Evolutionary conservation across 257 asterid species (phyloP).

Genomic region (Penstemon barbatus): DNA sequence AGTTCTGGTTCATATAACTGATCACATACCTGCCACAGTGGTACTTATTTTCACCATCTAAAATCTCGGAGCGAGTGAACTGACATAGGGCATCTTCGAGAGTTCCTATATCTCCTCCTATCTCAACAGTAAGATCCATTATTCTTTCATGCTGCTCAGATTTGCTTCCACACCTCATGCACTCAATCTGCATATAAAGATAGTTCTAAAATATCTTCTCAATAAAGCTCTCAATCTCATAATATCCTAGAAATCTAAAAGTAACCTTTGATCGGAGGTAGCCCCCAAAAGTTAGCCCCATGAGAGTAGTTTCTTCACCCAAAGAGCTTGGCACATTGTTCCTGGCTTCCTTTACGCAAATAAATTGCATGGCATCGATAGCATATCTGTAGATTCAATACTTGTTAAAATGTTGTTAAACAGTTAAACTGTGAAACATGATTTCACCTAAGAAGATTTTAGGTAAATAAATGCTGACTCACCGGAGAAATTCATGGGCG

Average conservation of each 20-base stretch:
- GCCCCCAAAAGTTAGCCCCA: conserved; percentile 90
- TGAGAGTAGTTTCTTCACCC: conserved; percentile 66
- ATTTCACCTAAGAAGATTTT: conserved; percentile 10
- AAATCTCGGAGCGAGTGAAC: conserved; percentile 66
- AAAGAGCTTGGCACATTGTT: conserved; percentile 42
- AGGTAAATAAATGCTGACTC: conserved; percentile 25
- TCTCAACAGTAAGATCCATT: conserved; percentile 92
- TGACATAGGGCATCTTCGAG: conserved; percentile 73
- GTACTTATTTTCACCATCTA: conserved; percentile 91
- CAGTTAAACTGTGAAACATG: background rate
- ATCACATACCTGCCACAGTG: conserved; percentile 64
- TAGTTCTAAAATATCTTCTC: background rate
- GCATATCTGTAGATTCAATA: conserved; percentile 49
- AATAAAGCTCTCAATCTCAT: conserved; percentile 19
- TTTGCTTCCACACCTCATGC: conserved; percentile 75
- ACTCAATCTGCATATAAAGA: conserved; percentile 59
- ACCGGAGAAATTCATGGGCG: conserved; percentile 93
- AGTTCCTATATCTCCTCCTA: conserved; percentile 70
- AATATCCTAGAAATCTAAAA: conserved; percentile 22
- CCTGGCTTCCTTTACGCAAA: conserved; percentile 63
- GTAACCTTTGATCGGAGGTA: conserved; percentile 80
- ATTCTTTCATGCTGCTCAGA: conserved; percentile 73
- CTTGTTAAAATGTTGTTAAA: conserved; percentile 4
- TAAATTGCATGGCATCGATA: conserved; percentile 73
- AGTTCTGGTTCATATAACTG: conserved; percentile 7